Conservation (phyloP, 441 rosid species). For the Gossypium davidsonii region DNA sequence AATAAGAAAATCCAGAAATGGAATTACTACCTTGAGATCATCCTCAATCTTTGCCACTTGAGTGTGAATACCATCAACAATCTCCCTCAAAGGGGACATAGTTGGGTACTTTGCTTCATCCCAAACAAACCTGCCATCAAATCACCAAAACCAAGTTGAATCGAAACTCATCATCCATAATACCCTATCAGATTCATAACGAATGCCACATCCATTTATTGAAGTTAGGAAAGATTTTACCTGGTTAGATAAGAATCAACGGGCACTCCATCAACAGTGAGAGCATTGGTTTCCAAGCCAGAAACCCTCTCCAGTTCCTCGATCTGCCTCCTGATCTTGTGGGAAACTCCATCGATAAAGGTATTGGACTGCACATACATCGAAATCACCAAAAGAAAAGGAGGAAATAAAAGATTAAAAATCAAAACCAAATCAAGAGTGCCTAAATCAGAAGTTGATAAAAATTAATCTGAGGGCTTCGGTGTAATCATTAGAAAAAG, state of each 20-base stretch:
- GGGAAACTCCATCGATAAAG: slow-evolving; percentile 88
- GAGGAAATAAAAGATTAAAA: background rate
- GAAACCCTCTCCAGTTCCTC: slow-evolving; percentile 92
- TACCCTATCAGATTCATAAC: background rate
- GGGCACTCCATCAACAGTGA: slow-evolving; percentile 89
- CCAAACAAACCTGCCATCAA: slow-evolving; percentile 74
- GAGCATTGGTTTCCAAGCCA: slow-evolving; percentile 69
- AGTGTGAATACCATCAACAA: slow-evolving; percentile 68
- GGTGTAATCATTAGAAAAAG: background rate
- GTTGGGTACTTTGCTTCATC: slow-evolving; percentile 95
- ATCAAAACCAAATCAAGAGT: background rate
- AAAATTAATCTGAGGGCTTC: background rate
- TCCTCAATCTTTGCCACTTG: slow-evolving; percentile 95
- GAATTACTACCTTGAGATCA: slow-evolving; percentile 83
- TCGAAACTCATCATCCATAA: background rate
- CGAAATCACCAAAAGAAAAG: background rate
- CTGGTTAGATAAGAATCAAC: slow-evolving; percentile 95
- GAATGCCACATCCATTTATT: background rate
- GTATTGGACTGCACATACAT: slow-evolving; percentile 63
- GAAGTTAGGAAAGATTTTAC: slow-evolving; percentile 24
- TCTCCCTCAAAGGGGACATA: slow-evolving; percentile 84
- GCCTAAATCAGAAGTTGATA: background rate
- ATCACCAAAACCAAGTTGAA: slow-evolving; percentile 18
- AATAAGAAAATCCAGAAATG: background rate
- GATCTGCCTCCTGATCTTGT: slow-evolving; percentile 93